A percentile compares a stretch with the other conserved stretches of the same genome.
phyloP scores from a whole-genome alignment of 2,329 filamentous ascomycete genomes.

The Thelonectria discophora region DNA sequence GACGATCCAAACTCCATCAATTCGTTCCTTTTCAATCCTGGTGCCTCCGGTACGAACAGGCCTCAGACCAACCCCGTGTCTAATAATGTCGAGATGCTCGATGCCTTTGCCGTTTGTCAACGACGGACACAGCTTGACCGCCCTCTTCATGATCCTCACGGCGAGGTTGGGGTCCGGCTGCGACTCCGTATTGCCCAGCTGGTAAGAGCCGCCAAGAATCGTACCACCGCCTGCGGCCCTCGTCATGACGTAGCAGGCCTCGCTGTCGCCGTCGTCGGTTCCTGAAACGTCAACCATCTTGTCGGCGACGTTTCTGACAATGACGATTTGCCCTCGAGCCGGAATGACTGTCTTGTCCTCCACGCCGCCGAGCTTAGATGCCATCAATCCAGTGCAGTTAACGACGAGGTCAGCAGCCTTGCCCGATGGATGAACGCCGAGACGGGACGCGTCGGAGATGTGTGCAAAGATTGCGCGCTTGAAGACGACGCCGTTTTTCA shows the following conservation, averaged over 20 bases:
- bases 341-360: slow-evolving; percentile 70
- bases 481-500: slow-evolving; percentile 66
- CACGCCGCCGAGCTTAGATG: slow-evolving; percentile 73
- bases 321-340: slow-evolving; percentile 74
- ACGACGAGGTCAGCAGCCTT: slow-evolving; percentile 67
- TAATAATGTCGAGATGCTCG: slow-evolving; percentile 73
- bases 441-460: slow-evolving; percentile 63
- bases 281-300: slow-evolving; percentile 50
- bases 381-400: slow-evolving; percentile 75
- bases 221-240: slow-evolving; percentile 77
- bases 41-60: slow-evolving; percentile 75
- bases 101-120: slow-evolving; percentile 70
- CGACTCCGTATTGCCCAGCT: slow-evolving; percentile 77
- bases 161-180: slow-evolving; percentile 77
- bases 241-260: slow-evolving; percentile 79
- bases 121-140: slow-evolving; percentile 66
- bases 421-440: slow-evolving; percentile 59
- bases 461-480: slow-evolving; percentile 63
- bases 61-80: slow-evolving; percentile 81
- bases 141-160: slow-evolving; percentile 77
- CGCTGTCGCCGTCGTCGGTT: slow-evolving; percentile 72
- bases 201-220: slow-evolving; percentile 79
- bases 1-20: slow-evolving; percentile 56
- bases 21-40: slow-evolving; percentile 71
- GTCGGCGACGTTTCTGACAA: slow-evolving; percentile 73